Base-by-base conservation (phyloP, 169 alveolate species). In the Babesia microti region DNA sequence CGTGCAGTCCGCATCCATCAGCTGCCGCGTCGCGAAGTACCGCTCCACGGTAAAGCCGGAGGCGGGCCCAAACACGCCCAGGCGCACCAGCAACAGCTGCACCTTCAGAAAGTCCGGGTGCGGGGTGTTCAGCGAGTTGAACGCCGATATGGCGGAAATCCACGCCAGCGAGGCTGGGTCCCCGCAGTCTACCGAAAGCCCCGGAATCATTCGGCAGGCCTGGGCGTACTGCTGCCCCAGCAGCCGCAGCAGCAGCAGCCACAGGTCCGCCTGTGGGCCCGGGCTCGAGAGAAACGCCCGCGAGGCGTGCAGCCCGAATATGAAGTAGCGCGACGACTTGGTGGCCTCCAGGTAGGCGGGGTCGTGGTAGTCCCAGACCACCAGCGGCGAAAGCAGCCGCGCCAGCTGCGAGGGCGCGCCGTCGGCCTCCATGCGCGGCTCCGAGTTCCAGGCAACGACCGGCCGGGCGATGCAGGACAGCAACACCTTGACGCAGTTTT, bases 171-270 rank as follows among this genome's bases (percentile, higher is more conserved):
- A 40, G 46, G 33, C 37, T 11, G 30, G 51, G 28, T 29, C 27
- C 12, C 49, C 76, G 42, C 49, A 55, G 28, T 65, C 76, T 30
- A 65, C 53, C 52, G 49, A 39, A 15, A 52, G 46, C 27, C 47
- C 42, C 29, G 33, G 0, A 27, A 68, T 65, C 35, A 65, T 51
- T 12, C 61, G 41, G 58, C 76, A 65, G 19, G 55, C 76, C 61
- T 65, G 70, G 22, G 53, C 76, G 42, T 65, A 65, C 56, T 65
- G 70, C 35, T 69, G 41, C 30, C 55, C 69, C 33, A 65, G 57
- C 58, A 65, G 55, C 56, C 76, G 44, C 51, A 48, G 34, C 42
- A 65, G 57, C 12, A 65, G 69, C 57, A 65, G 36, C 22, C 21
- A 65, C 12, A 65, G 63, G 9, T 56, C 60, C 18, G 68, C 35